These are phyloP conservation scores for Aphanomyces astaci DNA, from an alignment of 352 stramenopile genomes.

Conservation along the genomic window DNA sequence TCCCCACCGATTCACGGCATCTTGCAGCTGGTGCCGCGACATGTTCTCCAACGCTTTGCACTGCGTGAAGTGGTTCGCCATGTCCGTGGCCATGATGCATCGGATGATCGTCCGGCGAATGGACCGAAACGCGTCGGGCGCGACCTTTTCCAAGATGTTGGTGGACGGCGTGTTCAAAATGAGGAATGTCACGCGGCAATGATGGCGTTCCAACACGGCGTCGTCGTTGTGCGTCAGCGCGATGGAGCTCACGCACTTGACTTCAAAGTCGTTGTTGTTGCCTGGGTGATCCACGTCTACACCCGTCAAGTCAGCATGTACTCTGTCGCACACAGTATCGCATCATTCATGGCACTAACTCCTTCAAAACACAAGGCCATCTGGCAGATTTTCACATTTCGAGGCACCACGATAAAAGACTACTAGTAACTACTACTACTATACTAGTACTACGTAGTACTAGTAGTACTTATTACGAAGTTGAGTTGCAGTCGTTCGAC, in stretches of 20 bases:
- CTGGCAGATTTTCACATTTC: too few relatives aligned
- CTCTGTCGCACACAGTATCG: too few relatives aligned
- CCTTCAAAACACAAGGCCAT: too few relatives aligned
- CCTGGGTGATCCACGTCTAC: conserved; percentile 70
- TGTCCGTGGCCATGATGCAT: conserved; percentile 67
- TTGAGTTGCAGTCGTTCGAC: too few relatives aligned
- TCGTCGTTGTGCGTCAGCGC: conserved; percentile 77
- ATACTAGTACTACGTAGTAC: too few relatives aligned
- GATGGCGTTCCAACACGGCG: conserved; percentile 75
- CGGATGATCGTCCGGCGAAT: conserved; percentile 49
- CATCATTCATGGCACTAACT: too few relatives aligned
- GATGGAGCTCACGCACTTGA: conserved; percentile 58
- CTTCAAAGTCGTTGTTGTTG: conserved; percentile 78
- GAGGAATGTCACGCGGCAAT: conserved; percentile 61
- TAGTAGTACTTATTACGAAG: too few relatives aligned
- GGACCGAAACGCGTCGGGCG: conserved; percentile 39
- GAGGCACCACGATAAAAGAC: too few relatives aligned
- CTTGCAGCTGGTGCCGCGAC: conserved; percentile 35
- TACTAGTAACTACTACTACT: too few relatives aligned
- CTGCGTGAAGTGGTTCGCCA: conserved; percentile 68
- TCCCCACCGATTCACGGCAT: conserved; percentile 17
- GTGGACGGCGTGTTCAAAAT: conserved; percentile 48
- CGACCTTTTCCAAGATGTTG: conserved; percentile 51
- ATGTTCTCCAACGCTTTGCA: conserved; percentile 51
- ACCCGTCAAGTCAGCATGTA: not conserved